Base-by-base conservation (phyloP, 1,284 basidiomycete species). In the Rhizoctonia solani region DNA sequence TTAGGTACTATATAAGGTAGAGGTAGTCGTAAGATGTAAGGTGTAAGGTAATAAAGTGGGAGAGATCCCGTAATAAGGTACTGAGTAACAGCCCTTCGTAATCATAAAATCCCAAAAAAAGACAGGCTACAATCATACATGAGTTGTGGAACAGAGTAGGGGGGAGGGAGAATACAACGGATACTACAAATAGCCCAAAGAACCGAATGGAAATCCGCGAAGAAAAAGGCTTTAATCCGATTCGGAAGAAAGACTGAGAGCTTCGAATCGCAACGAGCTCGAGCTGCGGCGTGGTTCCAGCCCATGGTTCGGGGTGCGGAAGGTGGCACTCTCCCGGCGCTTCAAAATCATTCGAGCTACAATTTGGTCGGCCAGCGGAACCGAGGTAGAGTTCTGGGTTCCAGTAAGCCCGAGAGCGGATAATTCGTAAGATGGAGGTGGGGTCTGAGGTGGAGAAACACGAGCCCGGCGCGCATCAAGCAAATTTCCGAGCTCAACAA, bases 331-430 rank as follows among this genome's bases (percentile, higher is more conserved):
- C 61, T 65, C 61, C 2, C 61, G 49, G 8, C 61, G 61, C 23
- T 65, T 65, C 61, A 65, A 32, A 21, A 65, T 65, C 61, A 65
- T 65, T 34, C 61, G 49, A 27, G 61, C 61, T 37, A 65, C 61
- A 37, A 65, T 65, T 44, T 65, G 61, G 21, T 65, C 61, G 16
- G 61, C 47, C 37, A 53, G 61, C 2, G 56, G 56, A 19, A 34
- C 9, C 21, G 49, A 16, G 13, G 25, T 19, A 21, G 21, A 3
- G 42, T 42, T 21, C 42, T n/a, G 14, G 42, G 37, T 6, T 44
- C 61, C 42, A 65, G 61, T 5, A n/a, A n/a, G n/a, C n/a, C 61
- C 61, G 14, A 65, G 61, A 19, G 61, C 49, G 11, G 61, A 65
- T 14, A 41, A 49, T 41, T 53, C 49, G 39, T 65, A 65, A 13